Evolutionary conservation across 495 filamentous ascomycete genomes (phyloP), one percentile per base, ranked within the genome.

Genomic region (Friedmanniomyces endolithicus): DNA sequence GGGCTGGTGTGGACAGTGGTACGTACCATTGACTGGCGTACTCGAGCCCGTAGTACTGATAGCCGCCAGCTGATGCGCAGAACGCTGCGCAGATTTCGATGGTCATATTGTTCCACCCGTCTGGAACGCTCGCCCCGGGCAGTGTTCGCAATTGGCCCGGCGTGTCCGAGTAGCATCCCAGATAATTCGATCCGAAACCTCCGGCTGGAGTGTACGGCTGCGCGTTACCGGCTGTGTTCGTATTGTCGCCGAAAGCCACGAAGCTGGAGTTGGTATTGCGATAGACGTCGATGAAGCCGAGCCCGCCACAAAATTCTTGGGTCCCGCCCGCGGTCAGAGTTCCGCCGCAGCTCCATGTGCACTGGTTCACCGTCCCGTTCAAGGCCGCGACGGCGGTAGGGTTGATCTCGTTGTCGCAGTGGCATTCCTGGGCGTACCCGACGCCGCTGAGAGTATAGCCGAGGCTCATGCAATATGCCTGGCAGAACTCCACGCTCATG

Each of bases 391-490:
- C 23, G 20, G 55, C 50, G 12, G 62, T 55, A 7, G 58, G 62
- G 45, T 61, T 61, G 52, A 64, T 50, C 24, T 44, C 17, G 37
- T 62, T 64, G 33, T 59, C 59, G 58, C 59, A 63, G 50, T 62
- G 62, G 41, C 62, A 64, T 49, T 64, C 59, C 31, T 59, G 51
- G 9, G 59, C 58, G 29, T 54, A 64, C 33, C 61, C 61, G 3
- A 59, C 50, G 23, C 61, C 61, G 19, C 31, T 39, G 41, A 35
- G 50, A 7, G 11, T 39, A 29, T 52, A 57, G 23, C 56, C 50
- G 9, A 58, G 54, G 6, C 17, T 12, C 20, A 50, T 39, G 40
- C 61, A 65, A 43, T 37, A 60, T 17, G 53, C 48, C 39, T 59
- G 56, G 45, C 63, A 65, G 23, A 25, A 56, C 56, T 63, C 53